phyloP scores from a whole-genome alignment of 768 basidiomycete genomes.

The Artomyces pyxidatus region DNA sequence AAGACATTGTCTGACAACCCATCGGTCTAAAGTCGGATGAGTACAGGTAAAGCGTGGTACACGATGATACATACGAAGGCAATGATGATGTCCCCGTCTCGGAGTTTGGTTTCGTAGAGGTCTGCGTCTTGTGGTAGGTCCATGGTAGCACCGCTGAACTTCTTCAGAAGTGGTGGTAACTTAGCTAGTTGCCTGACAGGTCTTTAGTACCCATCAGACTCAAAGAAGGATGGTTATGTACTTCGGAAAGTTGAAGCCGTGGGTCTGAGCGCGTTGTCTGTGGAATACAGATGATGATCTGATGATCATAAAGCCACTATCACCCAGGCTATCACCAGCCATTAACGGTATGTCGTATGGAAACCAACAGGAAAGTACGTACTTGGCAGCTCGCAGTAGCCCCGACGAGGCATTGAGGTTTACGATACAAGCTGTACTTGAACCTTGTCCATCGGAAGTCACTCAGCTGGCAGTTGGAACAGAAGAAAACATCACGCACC shows the following conservation, averaged over 20 bases:
- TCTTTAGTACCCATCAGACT: neutral
- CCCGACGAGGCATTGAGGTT: conserved; percentile 72
- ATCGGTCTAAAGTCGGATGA: conserved; percentile 35
- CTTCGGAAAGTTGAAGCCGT: conserved; percentile 40
- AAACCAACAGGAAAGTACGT: conserved; percentile 22
- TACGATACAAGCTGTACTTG: conserved; percentile 75
- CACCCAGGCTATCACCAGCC: conserved; percentile 48
- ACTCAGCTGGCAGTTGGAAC: neutral
- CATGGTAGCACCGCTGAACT: conserved; percentile 18
- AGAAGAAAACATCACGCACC: conserved; percentile 17
- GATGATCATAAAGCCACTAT: conserved; percentile 69
- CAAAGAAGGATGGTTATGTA: conserved; percentile 29
- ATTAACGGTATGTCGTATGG: conserved; percentile 6
- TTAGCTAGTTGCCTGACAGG: conserved; percentile 29
- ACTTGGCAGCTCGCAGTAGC: conserved; percentile 73
- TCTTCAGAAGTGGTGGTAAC: conserved; percentile 20
- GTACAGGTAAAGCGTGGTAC: neutral
- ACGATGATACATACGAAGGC: conserved; percentile 32
- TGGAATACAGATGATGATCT: conserved; percentile 60
- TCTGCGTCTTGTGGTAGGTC: conserved; percentile 38
- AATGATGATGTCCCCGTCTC: conserved; percentile 46
- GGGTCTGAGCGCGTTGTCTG: conserved; percentile 32
- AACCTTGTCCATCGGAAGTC: conserved; percentile 39
- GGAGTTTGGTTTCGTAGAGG: conserved; percentile 36
- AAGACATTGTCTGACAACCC: conserved; percentile 54